A percentile compares a stretch with the other conserved stretches of the same genome.
These are phyloP conservation scores for Sporothrix phasma DNA, from an alignment of 2,329 filamentous ascomycete genomes.

Conservation along the genomic window DNA sequence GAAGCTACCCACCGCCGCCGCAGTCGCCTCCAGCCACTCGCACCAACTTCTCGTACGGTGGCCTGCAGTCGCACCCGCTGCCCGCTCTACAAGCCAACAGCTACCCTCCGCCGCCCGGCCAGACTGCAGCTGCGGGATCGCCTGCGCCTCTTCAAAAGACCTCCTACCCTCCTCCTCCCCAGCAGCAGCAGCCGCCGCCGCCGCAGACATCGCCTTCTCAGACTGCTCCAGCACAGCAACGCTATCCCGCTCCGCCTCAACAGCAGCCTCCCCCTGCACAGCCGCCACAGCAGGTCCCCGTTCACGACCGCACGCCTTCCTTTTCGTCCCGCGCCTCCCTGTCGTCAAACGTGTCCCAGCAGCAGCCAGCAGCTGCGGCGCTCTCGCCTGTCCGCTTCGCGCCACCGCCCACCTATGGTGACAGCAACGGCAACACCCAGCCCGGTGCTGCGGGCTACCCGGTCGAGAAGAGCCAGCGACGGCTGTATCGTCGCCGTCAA, in stretches of 20 bases:
- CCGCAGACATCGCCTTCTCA: slow-evolving; percentile 22
- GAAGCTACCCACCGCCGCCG: slow-evolving; percentile 29
- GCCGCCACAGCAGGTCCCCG: slow-evolving; percentile 24
- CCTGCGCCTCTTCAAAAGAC: slow-evolving; percentile 23
- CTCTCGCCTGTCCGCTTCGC: slow-evolving; percentile 21
- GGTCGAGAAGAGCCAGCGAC: slow-evolving; percentile 25
- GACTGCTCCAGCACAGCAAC: slow-evolving; percentile 23
- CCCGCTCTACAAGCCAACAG: slow-evolving; percentile 21
- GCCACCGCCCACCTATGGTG: slow-evolving; percentile 25
- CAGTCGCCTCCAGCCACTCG: slow-evolving; percentile 29
- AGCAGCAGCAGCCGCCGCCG: slow-evolving; percentile 22
- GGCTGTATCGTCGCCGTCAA: background rate
- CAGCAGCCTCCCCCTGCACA: slow-evolving; percentile 19
- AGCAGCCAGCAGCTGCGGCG: slow-evolving; percentile 8
- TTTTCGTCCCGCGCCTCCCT: slow-evolving; percentile 14
- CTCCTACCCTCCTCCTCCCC: slow-evolving; percentile 27
- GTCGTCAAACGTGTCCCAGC: slow-evolving; percentile 19
- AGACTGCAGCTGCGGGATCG: slow-evolving; percentile 23
- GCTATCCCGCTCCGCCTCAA: slow-evolving; percentile 23
- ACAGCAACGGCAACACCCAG: slow-evolving; percentile 8
- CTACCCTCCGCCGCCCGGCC: slow-evolving; percentile 26
- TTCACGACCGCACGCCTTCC: slow-evolving; percentile 29
- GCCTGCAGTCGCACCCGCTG: slow-evolving; percentile 23
- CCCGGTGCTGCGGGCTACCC: slow-evolving; percentile 20
- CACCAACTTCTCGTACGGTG: slow-evolving; percentile 29